phyloP scores from a whole-genome alignment of 495 filamentous ascomycete genomes.

The Pyrenula massariospora region DNA sequence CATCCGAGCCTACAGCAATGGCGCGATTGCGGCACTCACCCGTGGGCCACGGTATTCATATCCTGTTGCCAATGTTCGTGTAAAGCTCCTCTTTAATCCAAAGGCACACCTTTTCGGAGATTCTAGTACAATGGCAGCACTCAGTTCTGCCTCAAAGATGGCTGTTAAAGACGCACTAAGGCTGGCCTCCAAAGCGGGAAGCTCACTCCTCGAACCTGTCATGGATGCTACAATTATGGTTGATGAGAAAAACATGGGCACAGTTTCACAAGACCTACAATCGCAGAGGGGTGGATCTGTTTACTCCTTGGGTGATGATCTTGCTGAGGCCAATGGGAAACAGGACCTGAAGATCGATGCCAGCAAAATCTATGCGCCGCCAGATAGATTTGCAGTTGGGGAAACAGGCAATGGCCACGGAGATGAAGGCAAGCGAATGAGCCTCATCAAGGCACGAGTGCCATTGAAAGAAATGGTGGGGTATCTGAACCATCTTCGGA shows the following conservation, averaged over 20 bases:
- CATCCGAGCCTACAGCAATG: slow-evolving; percentile 59
- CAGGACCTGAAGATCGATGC: slow-evolving; percentile 44
- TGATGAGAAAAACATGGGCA: slow-evolving; percentile 67
- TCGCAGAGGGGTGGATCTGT: slow-evolving; percentile 76
- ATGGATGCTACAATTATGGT: slow-evolving; percentile 78
- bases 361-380: slow-evolving; percentile 66
- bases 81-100: slow-evolving; percentile 57
- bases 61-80: slow-evolving; percentile 59
- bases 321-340: slow-evolving; percentile 14
- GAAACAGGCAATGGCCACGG: slow-evolving; percentile 4
- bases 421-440: slow-evolving; percentile 12
- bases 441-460: slow-evolving; percentile 66
- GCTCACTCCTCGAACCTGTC: slow-evolving; percentile 79
- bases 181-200: slow-evolving; percentile 32
- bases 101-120: slow-evolving; percentile 50
- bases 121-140: slow-evolving; percentile 59
- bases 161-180: slow-evolving; percentile 58
- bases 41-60: slow-evolving; percentile 69
- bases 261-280: slow-evolving; percentile 83
- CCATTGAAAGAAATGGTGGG: slow-evolving; percentile 96
- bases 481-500: slow-evolving; percentile 81
- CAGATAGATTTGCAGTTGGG: slow-evolving; percentile 58
- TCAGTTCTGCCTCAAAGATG: slow-evolving; percentile 64
- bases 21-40: slow-evolving; percentile 71
- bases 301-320: slow-evolving; percentile 61